A percentile compares a stretch with the other conserved stretches of the same genome.
phyloP scores from a whole-genome alignment of 257 asterid genomes.

The Solanum corneliomulleri region DNA sequence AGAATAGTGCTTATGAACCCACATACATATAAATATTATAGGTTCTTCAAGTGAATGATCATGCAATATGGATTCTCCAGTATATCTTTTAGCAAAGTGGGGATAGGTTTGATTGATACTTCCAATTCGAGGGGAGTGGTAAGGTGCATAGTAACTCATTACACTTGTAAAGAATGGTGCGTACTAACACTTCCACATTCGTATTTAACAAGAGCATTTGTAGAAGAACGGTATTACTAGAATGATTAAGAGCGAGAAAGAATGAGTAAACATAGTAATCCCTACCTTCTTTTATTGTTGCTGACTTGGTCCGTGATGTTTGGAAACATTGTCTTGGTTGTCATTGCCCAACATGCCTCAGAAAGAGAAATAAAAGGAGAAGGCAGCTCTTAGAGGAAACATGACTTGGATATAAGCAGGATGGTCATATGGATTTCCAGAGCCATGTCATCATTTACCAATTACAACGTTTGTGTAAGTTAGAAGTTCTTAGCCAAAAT shows the following conservation, averaged over 20 bases:
- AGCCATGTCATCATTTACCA: background rate
- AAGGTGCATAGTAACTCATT: background rate
- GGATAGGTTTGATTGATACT: background rate
- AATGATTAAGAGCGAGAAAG: background rate
- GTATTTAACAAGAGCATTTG: background rate
- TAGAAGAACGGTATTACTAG: background rate
- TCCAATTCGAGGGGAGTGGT: background rate
- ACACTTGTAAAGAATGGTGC: background rate
- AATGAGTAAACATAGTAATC: background rate
- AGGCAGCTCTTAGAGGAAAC: background rate
- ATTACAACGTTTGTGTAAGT: background rate
- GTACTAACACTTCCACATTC: background rate
- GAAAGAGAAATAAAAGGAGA: background rate
- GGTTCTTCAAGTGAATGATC: background rate
- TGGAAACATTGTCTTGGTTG: background rate
- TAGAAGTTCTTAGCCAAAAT: background rate
- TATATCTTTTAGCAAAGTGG: background rate
- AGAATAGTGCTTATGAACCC: background rate
- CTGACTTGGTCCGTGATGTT: background rate
- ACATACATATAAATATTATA: background rate
- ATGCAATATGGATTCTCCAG: background rate
- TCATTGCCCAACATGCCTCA: background rate
- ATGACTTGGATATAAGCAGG: background rate
- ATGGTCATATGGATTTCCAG: background rate
- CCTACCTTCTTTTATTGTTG: background rate